A percentile compares a stretch with the other conserved stretches of the same genome.
These are phyloP conservation scores for Coffea humblotiana DNA, from an alignment of 305 asterid species.

Conservation along the genomic window DNA sequence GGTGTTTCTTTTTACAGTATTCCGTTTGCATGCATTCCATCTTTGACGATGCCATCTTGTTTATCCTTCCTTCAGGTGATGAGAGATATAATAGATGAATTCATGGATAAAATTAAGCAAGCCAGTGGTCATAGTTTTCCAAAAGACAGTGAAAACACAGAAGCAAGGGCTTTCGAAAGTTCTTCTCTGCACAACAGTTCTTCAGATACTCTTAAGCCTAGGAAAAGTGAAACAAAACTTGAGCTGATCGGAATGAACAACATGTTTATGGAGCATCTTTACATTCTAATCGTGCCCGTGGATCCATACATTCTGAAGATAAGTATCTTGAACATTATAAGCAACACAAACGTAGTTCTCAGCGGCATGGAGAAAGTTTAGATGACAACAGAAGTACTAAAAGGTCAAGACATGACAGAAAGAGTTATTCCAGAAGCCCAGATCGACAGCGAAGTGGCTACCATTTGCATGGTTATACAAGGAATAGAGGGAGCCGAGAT, in stretches of 20 bases:
- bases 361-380: slow-evolving; percentile 27
- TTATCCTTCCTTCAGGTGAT: slow-evolving; percentile 47
- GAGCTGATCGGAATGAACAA: slow-evolving; percentile 26
- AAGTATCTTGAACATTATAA: slow-evolving; percentile 26
- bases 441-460: slow-evolving; percentile 32
- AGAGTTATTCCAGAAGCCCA: slow-evolving; percentile 40
- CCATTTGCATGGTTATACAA: slow-evolving; percentile 29
- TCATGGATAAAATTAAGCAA: slow-evolving; percentile 74
- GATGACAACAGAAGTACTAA: slow-evolving; percentile 33
- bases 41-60: not conserved
- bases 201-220: slow-evolving; percentile 32
- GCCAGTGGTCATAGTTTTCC: slow-evolving; percentile 45
- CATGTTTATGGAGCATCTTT: slow-evolving; percentile 37
- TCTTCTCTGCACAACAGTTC: slow-evolving; percentile 29
- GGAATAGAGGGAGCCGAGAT: slow-evolving; percentile 32
- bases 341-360: slow-evolving; percentile 37
- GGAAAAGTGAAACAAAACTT: slow-evolving; percentile 30
- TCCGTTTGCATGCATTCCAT: not conserved
- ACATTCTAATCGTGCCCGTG: slow-evolving; percentile 24
- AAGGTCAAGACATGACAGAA: slow-evolving; percentile 32
- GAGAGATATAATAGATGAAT: slow-evolving; percentile 82
- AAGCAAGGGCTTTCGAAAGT: slow-evolving; percentile 37
- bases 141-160: slow-evolving; percentile 38
- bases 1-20: not conserved
- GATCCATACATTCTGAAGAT: slow-evolving; percentile 28